Percentiles rank a stretch among this genome's conserved stretches.
Conservation (phyloP, 106 monocot genomes). For the Chionographis japonica region DNA sequence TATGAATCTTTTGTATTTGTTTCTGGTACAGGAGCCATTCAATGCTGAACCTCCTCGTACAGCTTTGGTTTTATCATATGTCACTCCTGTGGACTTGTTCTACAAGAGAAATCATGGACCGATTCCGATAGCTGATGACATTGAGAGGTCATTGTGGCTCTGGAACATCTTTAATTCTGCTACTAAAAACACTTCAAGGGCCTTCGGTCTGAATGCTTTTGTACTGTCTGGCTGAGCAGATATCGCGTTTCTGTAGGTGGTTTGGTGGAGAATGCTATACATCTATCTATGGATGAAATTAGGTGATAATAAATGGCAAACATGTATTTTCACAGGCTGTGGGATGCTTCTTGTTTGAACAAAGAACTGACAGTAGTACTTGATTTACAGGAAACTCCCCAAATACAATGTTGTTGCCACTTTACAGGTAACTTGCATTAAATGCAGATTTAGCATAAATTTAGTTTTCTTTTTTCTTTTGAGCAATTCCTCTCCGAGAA, state of each 20-base stretch:
- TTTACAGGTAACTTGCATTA: constrained; percentile 56
- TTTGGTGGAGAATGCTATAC: constrained; percentile 51
- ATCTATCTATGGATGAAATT: constrained; percentile 75
- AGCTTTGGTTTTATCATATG: constrained; percentile 64
- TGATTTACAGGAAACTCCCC: constrained; percentile 69
- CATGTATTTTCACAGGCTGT: neutral
- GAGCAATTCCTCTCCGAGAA: too few relatives aligned
- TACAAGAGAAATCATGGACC: constrained; percentile 99
- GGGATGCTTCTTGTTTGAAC: constrained; percentile 8
- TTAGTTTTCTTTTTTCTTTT: neutral
- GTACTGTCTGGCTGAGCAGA: constrained; percentile 32
- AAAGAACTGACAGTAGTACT: constrained; percentile 12
- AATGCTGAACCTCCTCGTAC: constrained; percentile 88
- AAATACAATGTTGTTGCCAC: constrained; percentile 90
- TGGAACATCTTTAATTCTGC: neutral
- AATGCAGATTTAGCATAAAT: neutral
- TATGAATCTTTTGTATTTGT: neutral
- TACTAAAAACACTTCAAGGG: neutral
- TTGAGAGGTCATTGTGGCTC: constrained; percentile 41
- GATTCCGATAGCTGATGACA: constrained; percentile 80
- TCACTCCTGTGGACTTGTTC: constrained; percentile 84
- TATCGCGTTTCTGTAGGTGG: constrained; percentile 66
- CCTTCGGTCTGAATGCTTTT: neutral
- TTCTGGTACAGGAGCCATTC: constrained; percentile 76
- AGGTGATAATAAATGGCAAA: constrained; percentile 33